Conservation (phyloP, 1,139 yeast genomes). For the Yamadazyma diddensiae region DNA sequence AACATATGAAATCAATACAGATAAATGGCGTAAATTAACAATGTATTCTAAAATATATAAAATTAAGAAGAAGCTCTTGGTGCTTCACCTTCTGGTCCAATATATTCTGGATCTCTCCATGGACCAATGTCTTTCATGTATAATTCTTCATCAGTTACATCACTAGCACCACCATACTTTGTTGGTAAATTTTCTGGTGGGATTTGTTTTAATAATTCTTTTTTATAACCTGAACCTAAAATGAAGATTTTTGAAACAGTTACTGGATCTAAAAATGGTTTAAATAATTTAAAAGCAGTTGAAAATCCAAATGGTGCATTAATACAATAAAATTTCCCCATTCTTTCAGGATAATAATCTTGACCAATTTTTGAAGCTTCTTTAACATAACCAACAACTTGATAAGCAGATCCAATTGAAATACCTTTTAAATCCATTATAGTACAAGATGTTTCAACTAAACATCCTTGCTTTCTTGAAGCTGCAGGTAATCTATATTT, state of each 20-base stretch:
- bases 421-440: conserved; percentile 94
- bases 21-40: too few species aligned
- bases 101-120: conserved; percentile 86
- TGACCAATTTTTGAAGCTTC: conserved; percentile 95
- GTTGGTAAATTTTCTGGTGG: conserved; percentile 89
- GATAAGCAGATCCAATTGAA: conserved; percentile 76
- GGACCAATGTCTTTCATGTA: conserved; percentile 93
- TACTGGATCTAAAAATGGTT: conserved; percentile 94
- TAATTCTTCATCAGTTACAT: conserved; percentile 71
- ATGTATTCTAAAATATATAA: too few species aligned
- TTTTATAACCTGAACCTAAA: conserved; percentile 72
- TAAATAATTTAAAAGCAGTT: conserved; percentile 85
- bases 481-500: conserved; percentile 89
- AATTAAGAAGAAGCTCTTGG: conserved; percentile 54
- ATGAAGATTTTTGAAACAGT: conserved; percentile 96
- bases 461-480: conserved; percentile 72
- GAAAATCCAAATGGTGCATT: conserved; percentile 98
- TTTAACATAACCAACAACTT: conserved; percentile 82
- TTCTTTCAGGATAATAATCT: conserved; percentile 98
- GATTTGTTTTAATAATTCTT: conserved; percentile 85
- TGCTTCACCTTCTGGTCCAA: conserved; percentile 87
- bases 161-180: conserved; percentile 83
- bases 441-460: conserved; percentile 95
- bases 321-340: conserved; percentile 95
- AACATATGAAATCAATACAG: too few species aligned